A percentile compares a stretch with the other conserved stretches of the same genome.
These are phyloP conservation scores for Jaltomata sinuosa DNA, from an alignment of 257 asterid genomes.

Conservation along the genomic window DNA sequence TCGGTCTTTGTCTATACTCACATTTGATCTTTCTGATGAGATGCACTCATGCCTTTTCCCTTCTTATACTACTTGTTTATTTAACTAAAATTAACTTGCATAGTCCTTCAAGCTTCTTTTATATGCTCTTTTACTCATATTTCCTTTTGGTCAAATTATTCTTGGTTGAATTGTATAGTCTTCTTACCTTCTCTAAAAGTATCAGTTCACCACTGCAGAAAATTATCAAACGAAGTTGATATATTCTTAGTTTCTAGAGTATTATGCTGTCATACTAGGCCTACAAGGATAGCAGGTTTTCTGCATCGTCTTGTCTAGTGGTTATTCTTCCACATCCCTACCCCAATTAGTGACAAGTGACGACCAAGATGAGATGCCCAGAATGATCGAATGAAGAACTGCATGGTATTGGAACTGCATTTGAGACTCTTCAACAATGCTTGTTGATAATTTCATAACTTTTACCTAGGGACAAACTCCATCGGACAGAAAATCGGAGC, in stretches of 20 bases:
- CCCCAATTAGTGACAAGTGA: not conserved
- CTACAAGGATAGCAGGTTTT: not conserved
- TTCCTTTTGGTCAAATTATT: not conserved
- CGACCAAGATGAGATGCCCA: not conserved
- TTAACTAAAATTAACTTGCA: not conserved
- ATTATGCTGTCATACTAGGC: not conserved
- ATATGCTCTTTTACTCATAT: not conserved
- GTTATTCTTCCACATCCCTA: not conserved
- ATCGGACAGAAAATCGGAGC: not conserved
- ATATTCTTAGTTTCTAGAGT: not conserved
- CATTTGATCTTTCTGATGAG: not conserved
- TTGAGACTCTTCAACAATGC: not conserved
- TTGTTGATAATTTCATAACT: not conserved
- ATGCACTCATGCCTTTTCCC: not conserved
- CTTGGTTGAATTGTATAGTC: not conserved
- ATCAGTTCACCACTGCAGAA: not conserved
- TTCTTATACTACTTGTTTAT: not conserved
- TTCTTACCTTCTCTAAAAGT: not conserved
- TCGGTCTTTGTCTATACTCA: not conserved
- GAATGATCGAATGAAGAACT: not conserved
- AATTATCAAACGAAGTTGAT: not conserved
- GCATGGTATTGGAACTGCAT: not conserved
- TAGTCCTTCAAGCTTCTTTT: not conserved
- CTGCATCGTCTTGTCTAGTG: not conserved
- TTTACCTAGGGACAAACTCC: not conserved